phyloP scores from a whole-genome alignment of 257 asterid genomes.

The Nicotiana noctiflora region DNA sequence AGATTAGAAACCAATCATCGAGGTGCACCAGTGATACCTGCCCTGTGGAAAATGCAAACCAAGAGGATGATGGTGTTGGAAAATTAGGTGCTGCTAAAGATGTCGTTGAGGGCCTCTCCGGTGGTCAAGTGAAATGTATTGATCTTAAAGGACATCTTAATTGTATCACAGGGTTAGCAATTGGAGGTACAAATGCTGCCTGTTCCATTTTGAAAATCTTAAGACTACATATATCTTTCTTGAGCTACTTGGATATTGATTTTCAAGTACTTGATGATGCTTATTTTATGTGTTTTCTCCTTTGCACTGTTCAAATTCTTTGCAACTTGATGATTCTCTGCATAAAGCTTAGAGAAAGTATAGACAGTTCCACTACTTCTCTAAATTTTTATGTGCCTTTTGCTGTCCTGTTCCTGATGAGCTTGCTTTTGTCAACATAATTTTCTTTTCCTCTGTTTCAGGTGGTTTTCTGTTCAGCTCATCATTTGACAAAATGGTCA shows the following conservation, averaged over 20 bases:
- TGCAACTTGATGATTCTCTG: neutral
- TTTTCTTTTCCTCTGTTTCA: slow-evolving; percentile 22
- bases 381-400: neutral
- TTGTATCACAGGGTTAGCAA: slow-evolving; percentile 61
- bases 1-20: slow-evolving; percentile 18
- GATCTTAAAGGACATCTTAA: slow-evolving; percentile 78
- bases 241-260: neutral
- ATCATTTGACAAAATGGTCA: slow-evolving; percentile 72
- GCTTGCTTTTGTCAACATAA: slow-evolving; percentile 7
- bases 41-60: slow-evolving; percentile 21
- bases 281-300: neutral
- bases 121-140: slow-evolving; percentile 42
- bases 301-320: neutral
- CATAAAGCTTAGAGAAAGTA: neutral
- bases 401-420: neutral
- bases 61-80: slow-evolving; percentile 20
- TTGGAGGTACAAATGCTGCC: slow-evolving; percentile 48
- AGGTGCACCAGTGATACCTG: slow-evolving; percentile 11
- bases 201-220: neutral
- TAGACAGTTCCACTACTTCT: neutral
- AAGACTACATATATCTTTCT: neutral
- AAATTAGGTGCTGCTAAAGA: slow-evolving; percentile 28
- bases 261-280: neutral
- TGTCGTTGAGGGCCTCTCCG: slow-evolving; percentile 41
- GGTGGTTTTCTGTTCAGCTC: slow-evolving; percentile 94